Base-by-base conservation (phyloP, 2,329 filamentous ascomycete species). In the Lachnellula hyalina region DNA sequence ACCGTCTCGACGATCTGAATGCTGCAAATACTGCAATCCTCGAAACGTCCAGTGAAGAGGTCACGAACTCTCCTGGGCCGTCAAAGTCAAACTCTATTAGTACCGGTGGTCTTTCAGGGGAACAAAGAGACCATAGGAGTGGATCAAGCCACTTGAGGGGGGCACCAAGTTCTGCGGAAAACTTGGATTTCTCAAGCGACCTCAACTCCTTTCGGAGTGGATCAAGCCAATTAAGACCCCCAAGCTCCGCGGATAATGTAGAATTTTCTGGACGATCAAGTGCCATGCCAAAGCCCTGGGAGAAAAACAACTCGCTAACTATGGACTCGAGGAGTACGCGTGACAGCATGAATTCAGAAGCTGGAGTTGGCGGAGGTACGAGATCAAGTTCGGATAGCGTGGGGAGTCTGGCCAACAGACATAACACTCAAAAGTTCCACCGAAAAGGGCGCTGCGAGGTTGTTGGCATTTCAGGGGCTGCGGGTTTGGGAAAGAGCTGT, bases 401-500 rank as follows among this genome's bases (percentile, higher is more conserved):
- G 8, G 67, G 67, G 2, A 63, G 64, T 45, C 47, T 69, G 32
- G 59, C 61, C 2, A 63, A 53, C 41, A 51, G 63, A 14, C 59
- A 57, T 19, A 68, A 68, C 38, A 57, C 53, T n/a, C 59, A 61
- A 5, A 86, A 85, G 63, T 84, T 84, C 55, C 75, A 79, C 34
- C 75, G 81, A 41, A 77, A 79, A 23, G 83, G 83, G 2, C 83
- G 85, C 51, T 86, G 83, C 62, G 84, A 86, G 63, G 77, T 86
- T 25, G 73, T 86, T 19, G 76, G 77, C 15, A 77, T 87, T 51
- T 80, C 84, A 61, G 84, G 84, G 32, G 75, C 78, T 12, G 82
- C 79, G 3, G 84, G 84, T 0, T 70, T 86, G n/a, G 84, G 84
- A 15, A 87, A 87, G 68, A 85, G 79, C 59, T 82, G 80, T 55